A percentile compares a stretch with the other conserved stretches of the same genome.
These are phyloP conservation scores for Paraphoma chrysanthemicola DNA, from an alignment of 2,329 filamentous ascomycete species.

Conservation along the genomic window DNA sequence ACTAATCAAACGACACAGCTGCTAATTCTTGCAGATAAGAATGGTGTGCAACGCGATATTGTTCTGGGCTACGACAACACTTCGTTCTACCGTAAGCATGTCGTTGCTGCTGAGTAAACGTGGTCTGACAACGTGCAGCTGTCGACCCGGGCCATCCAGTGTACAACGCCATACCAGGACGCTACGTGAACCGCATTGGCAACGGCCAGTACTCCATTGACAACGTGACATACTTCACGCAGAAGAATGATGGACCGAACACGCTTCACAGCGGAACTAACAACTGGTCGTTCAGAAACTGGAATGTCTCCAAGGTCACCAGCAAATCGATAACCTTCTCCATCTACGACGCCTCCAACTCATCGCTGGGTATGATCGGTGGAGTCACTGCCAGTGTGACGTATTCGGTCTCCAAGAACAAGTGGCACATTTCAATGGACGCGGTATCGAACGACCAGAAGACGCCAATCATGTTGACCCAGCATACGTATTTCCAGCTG, in stretches of 20 bases:
- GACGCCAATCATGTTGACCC: conserved; percentile 43
- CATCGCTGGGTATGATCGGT: conserved; percentile 39
- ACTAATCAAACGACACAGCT: not conserved
- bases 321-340: conserved; percentile 40
- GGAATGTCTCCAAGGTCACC: conserved; percentile 36
- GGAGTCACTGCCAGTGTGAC: conserved; percentile 37
- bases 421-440: conserved; percentile 42
- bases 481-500: conserved; percentile 47
- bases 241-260: conserved; percentile 42
- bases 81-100: conserved; percentile 40
- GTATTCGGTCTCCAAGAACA: conserved; percentile 41
- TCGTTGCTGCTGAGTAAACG: not conserved
- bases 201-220: conserved; percentile 39
- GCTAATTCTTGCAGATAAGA: conserved; percentile 32
- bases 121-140: conserved; percentile 26
- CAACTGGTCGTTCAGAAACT: conserved; percentile 41
- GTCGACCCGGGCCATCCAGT: conserved; percentile 44
- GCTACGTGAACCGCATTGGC: conserved; percentile 44
- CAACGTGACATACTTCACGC: conserved; percentile 33
- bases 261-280: conserved; percentile 44
- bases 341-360: conserved; percentile 38
- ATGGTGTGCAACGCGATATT: conserved; percentile 39
- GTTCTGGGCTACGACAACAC: conserved; percentile 45
- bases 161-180: conserved; percentile 43
- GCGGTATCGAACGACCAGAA: conserved; percentile 34